phyloP scores from a whole-genome alignment of 2,329 filamentous ascomycete species.

The Aspergillus brunneoviolaceus region DNA sequence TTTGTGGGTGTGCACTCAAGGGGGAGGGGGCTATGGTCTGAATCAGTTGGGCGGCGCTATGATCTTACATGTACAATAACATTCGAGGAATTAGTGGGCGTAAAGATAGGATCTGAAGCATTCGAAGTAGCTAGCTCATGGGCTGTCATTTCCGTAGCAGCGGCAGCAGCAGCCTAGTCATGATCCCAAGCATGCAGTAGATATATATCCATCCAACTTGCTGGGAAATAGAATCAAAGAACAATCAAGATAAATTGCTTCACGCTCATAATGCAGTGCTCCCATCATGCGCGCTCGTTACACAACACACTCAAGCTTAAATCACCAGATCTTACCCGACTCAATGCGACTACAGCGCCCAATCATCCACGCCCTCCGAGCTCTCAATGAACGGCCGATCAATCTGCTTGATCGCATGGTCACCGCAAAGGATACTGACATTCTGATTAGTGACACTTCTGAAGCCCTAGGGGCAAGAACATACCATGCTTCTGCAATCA shows the following conservation, averaged over 20 bases:
- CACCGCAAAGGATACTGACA: conserved; percentile 82
- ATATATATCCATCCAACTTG: neutral
- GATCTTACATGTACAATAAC: too few relatives aligned
- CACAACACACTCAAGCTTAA: neutral
- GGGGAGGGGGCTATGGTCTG: too few relatives aligned
- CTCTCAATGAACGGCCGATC: conserved; percentile 85
- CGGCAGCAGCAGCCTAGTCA: too few relatives aligned
- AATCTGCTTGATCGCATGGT: conserved; percentile 90
- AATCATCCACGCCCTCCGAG: conserved; percentile 74
- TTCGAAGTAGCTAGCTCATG: too few relatives aligned
- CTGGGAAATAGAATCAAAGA: neutral
- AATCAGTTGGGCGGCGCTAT: too few relatives aligned
- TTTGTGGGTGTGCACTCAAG: too few relatives aligned
- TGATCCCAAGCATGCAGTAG: neutral
- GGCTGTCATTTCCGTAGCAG: too few relatives aligned
- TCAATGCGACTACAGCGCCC: conserved; percentile 60
- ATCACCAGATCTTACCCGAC: neutral
- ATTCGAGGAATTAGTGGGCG: too few relatives aligned
- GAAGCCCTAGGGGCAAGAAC: conserved; percentile 30
- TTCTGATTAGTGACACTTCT: conserved; percentile 20
- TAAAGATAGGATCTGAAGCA: too few relatives aligned
- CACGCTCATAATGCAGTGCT: neutral
- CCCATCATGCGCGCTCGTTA: too few relatives aligned
- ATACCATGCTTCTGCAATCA: conserved; percentile 87
- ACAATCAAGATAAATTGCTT: neutral